These are phyloP conservation scores for Dalechampia spathulata DNA, from an alignment of 441 rosid species.

Conservation along the genomic window DNA sequence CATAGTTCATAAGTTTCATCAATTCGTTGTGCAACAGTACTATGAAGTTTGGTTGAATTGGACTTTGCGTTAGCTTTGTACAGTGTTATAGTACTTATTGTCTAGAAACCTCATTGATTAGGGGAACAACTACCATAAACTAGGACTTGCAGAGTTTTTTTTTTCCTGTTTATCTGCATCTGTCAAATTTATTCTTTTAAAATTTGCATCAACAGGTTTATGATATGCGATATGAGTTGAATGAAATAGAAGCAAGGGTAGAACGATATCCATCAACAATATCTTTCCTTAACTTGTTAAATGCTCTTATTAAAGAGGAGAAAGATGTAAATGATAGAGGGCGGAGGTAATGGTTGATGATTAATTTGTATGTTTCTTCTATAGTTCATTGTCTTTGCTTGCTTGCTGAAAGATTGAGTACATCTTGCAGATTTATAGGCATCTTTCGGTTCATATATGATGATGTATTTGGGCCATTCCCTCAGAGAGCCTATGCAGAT, in stretches of 20 bases:
- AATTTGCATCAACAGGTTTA: constrained; percentile 49
- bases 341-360: constrained; percentile 54
- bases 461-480: constrained; percentile 94
- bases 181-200: not conserved
- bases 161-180: not conserved
- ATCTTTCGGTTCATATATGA: constrained; percentile 86
- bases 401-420: constrained; percentile 16
- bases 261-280: constrained; percentile 92
- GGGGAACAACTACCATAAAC: not conserved
- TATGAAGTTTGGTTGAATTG: not conserved
- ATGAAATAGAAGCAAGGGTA: constrained; percentile 96
- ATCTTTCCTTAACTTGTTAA: constrained; percentile 84
- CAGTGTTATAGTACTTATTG: not conserved
- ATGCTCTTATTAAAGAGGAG: constrained; percentile 86
- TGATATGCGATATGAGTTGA: constrained; percentile 97
- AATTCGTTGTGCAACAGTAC: not conserved
- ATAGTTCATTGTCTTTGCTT: constrained; percentile 13
- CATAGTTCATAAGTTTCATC: not conserved
- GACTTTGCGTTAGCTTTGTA: no score
- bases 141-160: not conserved
- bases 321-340: constrained; percentile 85
- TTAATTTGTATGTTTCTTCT: constrained; percentile 13
- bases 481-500: constrained; percentile 94
- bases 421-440: constrained; percentile 78
- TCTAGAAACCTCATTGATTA: not conserved